Conservation (phyloP, 108 stramenopile genomes). For the Cyclotella atomus region DNA sequence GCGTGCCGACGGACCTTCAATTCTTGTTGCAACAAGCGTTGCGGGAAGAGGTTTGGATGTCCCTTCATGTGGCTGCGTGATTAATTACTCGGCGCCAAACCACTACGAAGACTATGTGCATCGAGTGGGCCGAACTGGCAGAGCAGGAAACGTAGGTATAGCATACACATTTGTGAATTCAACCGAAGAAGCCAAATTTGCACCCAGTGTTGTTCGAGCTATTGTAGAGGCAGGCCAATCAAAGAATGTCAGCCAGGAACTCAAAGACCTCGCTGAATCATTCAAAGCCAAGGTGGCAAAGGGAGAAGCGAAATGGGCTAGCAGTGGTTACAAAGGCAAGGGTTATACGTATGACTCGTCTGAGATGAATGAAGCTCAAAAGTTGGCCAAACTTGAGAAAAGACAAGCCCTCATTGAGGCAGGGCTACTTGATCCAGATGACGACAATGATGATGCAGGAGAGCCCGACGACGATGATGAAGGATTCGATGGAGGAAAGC, state of each 20-base stretch:
- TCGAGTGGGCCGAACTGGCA: slow-evolving; percentile 96
- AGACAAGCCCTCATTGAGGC: slow-evolving; percentile 91
- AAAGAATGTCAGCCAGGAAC: slow-evolving; percentile 85
- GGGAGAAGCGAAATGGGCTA: slow-evolving; percentile 94
- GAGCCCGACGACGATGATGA: slow-evolving; percentile 25
- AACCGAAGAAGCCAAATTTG: slow-evolving; percentile 93
- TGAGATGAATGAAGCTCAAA: slow-evolving; percentile 95
- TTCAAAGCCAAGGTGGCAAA: slow-evolving; percentile 93
- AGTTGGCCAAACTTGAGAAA: slow-evolving; percentile 85
- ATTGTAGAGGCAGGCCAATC: slow-evolving; percentile 89
- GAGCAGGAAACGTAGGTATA: slow-evolving; percentile 93
- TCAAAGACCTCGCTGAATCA: slow-evolving; percentile 85
- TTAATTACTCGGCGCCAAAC: slow-evolving; percentile 98
- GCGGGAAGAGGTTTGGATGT: slow-evolving; percentile 98
- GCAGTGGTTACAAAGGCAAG: slow-evolving; percentile 94
- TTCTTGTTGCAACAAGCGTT: slow-evolving; percentile 95
- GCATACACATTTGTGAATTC: slow-evolving; percentile 97
- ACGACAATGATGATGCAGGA: slow-evolving; percentile 61
- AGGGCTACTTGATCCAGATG: slow-evolving; percentile 85
- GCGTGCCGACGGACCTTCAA: slow-evolving; percentile 74
- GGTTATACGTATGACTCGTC: slow-evolving; percentile 96
- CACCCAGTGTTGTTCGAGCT: slow-evolving; percentile 93
- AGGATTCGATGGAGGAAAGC: slow-evolving; percentile 31
- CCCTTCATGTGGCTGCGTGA: slow-evolving; percentile 86
- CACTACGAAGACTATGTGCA: slow-evolving; percentile 99